Evolutionary conservation across 768 basidiomycete genomes (phyloP).

Genomic region (Lactarius sp.): DNA sequence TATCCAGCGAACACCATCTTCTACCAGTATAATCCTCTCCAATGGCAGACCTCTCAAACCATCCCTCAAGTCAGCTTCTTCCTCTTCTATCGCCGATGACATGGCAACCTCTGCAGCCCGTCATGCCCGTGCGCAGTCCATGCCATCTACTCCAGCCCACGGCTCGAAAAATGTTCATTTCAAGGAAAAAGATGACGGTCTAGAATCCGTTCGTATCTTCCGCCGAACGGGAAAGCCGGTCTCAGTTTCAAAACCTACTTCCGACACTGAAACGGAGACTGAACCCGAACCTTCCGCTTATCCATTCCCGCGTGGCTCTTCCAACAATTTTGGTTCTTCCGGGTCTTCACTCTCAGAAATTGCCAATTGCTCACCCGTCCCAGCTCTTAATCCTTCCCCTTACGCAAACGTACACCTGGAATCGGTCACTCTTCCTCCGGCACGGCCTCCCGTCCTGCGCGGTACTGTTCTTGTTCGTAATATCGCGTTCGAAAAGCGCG

Average conservation of each 20-base stretch:
- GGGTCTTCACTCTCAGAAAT: constrained; percentile 28
- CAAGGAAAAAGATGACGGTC: constrained; percentile 50
- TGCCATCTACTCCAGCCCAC: constrained; percentile 51
- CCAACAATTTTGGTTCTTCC: constrained; percentile 27
- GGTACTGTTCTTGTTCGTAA: constrained; percentile 85
- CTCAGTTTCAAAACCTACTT: constrained; percentile 46
- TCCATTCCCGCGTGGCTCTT: constrained; percentile 26
- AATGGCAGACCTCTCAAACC: constrained; percentile 87
- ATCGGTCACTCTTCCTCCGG: constrained; percentile 35
- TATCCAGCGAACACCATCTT: constrained; percentile 28
- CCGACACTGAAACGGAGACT: constrained; percentile 29
- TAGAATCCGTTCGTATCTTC: constrained; percentile 60
- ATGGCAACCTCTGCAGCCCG: constrained; percentile 29
- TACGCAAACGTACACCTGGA: constrained; percentile 38
- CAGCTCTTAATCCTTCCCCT: constrained; percentile 31
- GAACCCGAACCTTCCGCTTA: constrained; percentile 32
- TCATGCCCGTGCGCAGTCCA: constrained; percentile 45
- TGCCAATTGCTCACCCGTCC: constrained; percentile 33
- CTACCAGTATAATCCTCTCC: constrained; percentile 45
- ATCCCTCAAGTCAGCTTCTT: constrained; percentile 65
- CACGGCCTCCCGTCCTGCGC: constrained; percentile 42
- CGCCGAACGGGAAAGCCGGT: constrained; percentile 66
- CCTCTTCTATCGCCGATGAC: constrained; percentile 43
- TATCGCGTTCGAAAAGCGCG: constrained; percentile 78
- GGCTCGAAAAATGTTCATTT: constrained; percentile 87